phyloP scores from a whole-genome alignment of 2,329 filamentous ascomycete species.

The Cordyceps tenuipes region DNA sequence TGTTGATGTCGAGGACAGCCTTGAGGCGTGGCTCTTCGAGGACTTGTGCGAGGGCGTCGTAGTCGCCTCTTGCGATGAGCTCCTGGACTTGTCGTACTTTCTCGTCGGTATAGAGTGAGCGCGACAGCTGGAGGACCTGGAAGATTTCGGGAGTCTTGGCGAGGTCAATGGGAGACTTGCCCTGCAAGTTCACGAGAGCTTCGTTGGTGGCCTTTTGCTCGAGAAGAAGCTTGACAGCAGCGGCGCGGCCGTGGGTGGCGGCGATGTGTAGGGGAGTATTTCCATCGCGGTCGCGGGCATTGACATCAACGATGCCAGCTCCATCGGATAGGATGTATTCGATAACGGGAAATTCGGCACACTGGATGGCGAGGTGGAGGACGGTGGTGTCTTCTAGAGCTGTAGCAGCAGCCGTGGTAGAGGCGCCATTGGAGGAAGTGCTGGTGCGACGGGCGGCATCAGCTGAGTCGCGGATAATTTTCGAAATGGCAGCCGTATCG shows the following conservation, averaged over 20 bases:
- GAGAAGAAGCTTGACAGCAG: conserved; percentile 75
- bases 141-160: conserved; percentile 92
- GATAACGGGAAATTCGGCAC: conserved; percentile 83
- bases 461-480: conserved; percentile 64
- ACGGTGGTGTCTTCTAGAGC: conserved; percentile 76
- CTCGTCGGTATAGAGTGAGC: conserved; percentile 80
- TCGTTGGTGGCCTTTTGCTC: conserved; percentile 83
- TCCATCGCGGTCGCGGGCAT: conserved; percentile 83
- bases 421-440: conserved; percentile 44
- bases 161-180: conserved; percentile 78
- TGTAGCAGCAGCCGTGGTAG: conserved; percentile 31
- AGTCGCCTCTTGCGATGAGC: conserved; percentile 63
- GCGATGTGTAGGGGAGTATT: conserved; percentile 91
- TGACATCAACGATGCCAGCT: conserved; percentile 64
- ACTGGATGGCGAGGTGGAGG: conserved; percentile 89
- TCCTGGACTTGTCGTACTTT: conserved; percentile 80
- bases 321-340: conserved; percentile 86
- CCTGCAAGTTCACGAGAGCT: conserved; percentile 73
- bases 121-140: conserved; percentile 82
- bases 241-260: conserved; percentile 68
- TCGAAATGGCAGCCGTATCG: conserved; percentile 83
- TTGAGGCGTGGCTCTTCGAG: conserved; percentile 80
- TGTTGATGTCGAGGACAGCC: conserved; percentile 86
- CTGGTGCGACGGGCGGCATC: conserved; percentile 45
- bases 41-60: conserved; percentile 68